Base-by-base conservation (phyloP, 2,329 filamentous ascomycete genomes). In the Xylariomycetidae sp. region DNA sequence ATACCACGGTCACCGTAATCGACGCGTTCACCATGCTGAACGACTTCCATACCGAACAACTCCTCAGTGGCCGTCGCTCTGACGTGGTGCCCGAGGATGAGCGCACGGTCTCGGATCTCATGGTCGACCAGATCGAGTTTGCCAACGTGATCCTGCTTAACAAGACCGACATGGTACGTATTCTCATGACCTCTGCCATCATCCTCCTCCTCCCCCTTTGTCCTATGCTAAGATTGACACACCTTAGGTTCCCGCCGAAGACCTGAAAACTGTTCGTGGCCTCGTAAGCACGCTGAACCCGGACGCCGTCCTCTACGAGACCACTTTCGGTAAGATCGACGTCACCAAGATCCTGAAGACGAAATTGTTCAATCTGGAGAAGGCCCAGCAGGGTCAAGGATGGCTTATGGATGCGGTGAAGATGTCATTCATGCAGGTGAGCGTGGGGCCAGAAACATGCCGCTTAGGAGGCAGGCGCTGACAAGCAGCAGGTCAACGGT, bases 111-210 rank as follows among this genome's bases (percentile, higher is more conserved):
- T 85, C 81, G 1, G 82, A 87, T 44, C 67, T 88, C 0, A 83
- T 86, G 70, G 80, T 85, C 0, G 82, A 87, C 45, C 82, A 87
- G 49, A 83, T 87, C 38, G 83, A 88, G 56, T 88, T 88, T 46
- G 81, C 82, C 0, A 81, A 87, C 44, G 80, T 86, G 6, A 70
- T 87, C 11, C 68, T 86, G 4, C 59, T 86, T 14, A 87, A 87
- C 59, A 87, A 87, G 56, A 64, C 74, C 5, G 80, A 85, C 40
- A 73, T 77, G 39, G 76, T 84, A n/a, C n/a, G n/a, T n/a, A n/a
- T n/a, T n/a, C n/a, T n/a, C n/a, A n/a, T n/a, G n/a, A n/a, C n/a
- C n/a, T n/a, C n/a, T n/a, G n/a, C n/a, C n/a, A n/a, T n/a, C n/a
- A n/a, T n/a, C n/a, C n/a, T n/a, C n/a, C n/a, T n/a, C n/a, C n/a